phyloP scores from a whole-genome alignment of 177 flowering plant species.

The Telopea speciosissima region DNA sequence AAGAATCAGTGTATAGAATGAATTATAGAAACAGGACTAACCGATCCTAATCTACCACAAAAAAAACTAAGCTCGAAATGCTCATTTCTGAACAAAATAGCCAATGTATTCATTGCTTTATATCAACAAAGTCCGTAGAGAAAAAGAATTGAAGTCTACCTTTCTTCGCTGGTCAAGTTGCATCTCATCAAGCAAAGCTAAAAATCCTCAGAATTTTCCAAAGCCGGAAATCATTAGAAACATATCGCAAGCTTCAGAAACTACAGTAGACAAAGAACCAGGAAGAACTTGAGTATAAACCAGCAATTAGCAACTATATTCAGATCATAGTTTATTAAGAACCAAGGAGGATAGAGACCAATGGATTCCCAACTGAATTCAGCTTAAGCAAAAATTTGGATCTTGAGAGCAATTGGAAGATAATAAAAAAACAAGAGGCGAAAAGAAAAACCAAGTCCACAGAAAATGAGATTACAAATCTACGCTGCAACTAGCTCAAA shows the following conservation, averaged over 20 bases:
- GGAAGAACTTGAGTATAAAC: neutral
- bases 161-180: constrained; percentile 80
- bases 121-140: no score
- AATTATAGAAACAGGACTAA: no score
- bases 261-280: neutral
- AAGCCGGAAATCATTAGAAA: neutral
- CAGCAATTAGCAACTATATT: neutral
- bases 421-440: no score
- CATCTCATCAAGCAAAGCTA: constrained; percentile 46
- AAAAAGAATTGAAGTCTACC: no score
- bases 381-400: neutral
- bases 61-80: no score
- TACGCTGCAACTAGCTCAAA: neutral
- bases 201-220: constrained; percentile 14
- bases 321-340: neutral
- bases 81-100: no score
- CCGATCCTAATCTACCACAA: no score
- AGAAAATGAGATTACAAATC: neutral
- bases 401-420: no score
- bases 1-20: no score
- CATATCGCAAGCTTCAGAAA: constrained; percentile 11
- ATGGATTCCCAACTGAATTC: neutral
- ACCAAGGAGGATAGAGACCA: neutral
- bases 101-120: no score
- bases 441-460: neutral